These are phyloP conservation scores for Scheffersomyces parashehatae DNA, from an alignment of 1,139 yeast species.

Conservation along the genomic window DNA sequence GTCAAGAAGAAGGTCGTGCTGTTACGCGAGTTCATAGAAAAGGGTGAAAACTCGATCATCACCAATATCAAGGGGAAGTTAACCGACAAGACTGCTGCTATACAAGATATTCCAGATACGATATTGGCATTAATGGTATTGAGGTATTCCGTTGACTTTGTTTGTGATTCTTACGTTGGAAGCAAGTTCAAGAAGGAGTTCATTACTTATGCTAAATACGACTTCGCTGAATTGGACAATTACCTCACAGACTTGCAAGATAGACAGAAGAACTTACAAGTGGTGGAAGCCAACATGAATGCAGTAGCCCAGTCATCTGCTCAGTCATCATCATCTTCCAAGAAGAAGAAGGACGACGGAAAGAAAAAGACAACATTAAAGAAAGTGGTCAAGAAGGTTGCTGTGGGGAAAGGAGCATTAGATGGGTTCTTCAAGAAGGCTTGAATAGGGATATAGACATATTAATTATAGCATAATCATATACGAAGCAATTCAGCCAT, in stretches of 20 bases:
- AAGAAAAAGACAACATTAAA: constrained; percentile 20
- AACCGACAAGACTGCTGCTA: constrained; percentile 18
- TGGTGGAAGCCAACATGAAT: constrained; percentile 39
- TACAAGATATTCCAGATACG: constrained; percentile 25
- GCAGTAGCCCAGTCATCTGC: constrained; percentile 20
- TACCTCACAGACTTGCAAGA: constrained; percentile 29
- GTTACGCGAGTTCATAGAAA: constrained; percentile 26
- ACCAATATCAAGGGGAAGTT: constrained; percentile 18
- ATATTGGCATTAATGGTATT: constrained; percentile 24
- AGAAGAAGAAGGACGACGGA: constrained; percentile 15
- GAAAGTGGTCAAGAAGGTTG: constrained; percentile 41
- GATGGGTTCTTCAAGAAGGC: constrained; percentile 58
- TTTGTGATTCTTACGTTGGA: constrained; percentile 29
- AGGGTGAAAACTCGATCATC: constrained; percentile 12
- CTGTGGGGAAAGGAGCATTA: constrained; percentile 59
- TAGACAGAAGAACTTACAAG: constrained; percentile 27
- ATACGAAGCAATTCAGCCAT: neutral
- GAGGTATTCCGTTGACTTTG: constrained; percentile 29
- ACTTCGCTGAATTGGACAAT: constrained; percentile 30
- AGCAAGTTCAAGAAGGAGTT: constrained; percentile 17
- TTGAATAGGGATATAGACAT: constrained; percentile 5
- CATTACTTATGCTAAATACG: constrained; percentile 12
- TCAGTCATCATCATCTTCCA: constrained; percentile 13
- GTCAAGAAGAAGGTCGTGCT: constrained; percentile 30
- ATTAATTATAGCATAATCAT: neutral